phyloP scores from a whole-genome alignment of 2,329 filamentous ascomycete genomes.

The Dactylellina parvicollis region DNA sequence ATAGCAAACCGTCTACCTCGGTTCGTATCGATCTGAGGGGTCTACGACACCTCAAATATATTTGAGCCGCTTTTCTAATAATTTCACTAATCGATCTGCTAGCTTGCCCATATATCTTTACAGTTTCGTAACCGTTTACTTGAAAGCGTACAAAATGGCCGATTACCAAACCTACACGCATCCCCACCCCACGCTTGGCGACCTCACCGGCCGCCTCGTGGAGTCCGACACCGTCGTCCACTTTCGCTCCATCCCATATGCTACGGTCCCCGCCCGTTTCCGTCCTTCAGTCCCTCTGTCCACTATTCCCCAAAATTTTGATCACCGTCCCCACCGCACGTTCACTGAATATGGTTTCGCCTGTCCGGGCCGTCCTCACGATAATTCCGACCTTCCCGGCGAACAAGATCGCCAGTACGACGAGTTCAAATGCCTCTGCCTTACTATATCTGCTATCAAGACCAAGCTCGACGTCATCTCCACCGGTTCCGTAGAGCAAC shows the following conservation, averaged over 20 bases:
- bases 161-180: slow-evolving; percentile 26
- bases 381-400: slow-evolving; percentile 19
- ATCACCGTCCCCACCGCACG: slow-evolving; percentile 37
- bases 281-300: slow-evolving; percentile 35
- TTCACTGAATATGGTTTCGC: slow-evolving; percentile 52
- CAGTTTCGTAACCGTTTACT: no score
- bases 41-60: no score
- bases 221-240: slow-evolving; percentile 38
- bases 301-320: slow-evolving; percentile 33
- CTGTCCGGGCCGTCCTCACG: slow-evolving; percentile 41
- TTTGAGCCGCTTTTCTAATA: no score
- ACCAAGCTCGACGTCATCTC: slow-evolving; percentile 14
- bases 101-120: no score
- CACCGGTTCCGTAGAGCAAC: background rate
- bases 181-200: slow-evolving; percentile 28
- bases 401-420: slow-evolving; percentile 33
- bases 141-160: background rate
- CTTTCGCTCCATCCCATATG: slow-evolving; percentile 47
- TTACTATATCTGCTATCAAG: slow-evolving; percentile 41
- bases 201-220: slow-evolving; percentile 41
- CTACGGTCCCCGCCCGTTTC: slow-evolving; percentile 46
- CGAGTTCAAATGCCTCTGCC: slow-evolving; percentile 42
- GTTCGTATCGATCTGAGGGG: background rate
- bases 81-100: no score
- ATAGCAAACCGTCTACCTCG: background rate